Evolutionary conservation across 2,329 filamentous ascomycete species (phyloP).

Genomic region (Phyllosticta citribraziliensis): DNA sequence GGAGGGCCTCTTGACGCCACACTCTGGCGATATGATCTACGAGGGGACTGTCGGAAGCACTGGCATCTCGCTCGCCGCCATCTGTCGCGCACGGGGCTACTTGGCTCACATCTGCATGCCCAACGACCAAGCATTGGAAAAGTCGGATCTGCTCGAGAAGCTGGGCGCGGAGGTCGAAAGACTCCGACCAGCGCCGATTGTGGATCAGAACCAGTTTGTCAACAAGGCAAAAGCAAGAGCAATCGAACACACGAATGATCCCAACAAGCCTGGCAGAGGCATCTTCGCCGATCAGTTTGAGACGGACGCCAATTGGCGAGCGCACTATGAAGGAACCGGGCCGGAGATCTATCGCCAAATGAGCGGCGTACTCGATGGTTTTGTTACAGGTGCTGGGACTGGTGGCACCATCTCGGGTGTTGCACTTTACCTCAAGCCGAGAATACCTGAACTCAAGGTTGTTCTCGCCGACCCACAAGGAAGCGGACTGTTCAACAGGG

Average conservation of each 20-base stretch:
- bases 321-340: slow-evolving; percentile 73
- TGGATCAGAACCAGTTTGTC: slow-evolving; percentile 89
- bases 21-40: slow-evolving; percentile 87
- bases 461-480: slow-evolving; percentile 91
- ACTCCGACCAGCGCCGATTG: slow-evolving; percentile 82
- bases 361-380: slow-evolving; percentile 65
- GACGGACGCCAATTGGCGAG: slow-evolving; percentile 75
- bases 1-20: slow-evolving; percentile 62
- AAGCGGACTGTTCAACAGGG: slow-evolving; percentile 83
- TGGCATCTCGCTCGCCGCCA: slow-evolving; percentile 73
- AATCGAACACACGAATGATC: slow-evolving; percentile 55
- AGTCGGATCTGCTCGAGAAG: slow-evolving; percentile 77
- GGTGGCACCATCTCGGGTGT: slow-evolving; percentile 89
- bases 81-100: slow-evolving; percentile 83
- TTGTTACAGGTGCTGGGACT: slow-evolving; percentile 87
- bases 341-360: slow-evolving; percentile 83
- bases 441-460: slow-evolving; percentile 53
- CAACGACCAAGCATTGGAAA: slow-evolving; percentile 79
- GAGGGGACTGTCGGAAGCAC: slow-evolving; percentile 96
- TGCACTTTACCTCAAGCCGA: slow-evolving; percentile 69
- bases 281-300: slow-evolving; percentile 98
- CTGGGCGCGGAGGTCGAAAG: slow-evolving; percentile 89
- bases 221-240: slow-evolving; percentile 78
- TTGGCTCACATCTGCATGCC: slow-evolving; percentile 97
- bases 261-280: slow-evolving; percentile 56